Conservation (phyloP, 371 early-diverging fungal species). For the Apophysomyces variabilis region DNA sequence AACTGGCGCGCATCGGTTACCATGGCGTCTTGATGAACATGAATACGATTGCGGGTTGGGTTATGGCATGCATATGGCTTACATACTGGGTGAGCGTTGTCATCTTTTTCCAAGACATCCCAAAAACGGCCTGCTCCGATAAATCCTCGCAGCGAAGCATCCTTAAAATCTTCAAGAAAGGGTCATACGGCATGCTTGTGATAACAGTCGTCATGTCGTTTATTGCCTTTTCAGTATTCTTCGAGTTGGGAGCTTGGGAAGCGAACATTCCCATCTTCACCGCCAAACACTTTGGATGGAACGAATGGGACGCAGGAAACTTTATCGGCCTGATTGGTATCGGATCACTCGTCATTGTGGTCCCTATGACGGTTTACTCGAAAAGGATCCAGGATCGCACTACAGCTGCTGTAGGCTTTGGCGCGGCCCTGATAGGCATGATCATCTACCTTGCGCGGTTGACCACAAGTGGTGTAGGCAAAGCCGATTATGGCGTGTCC, state of each 20-base stretch:
- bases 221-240: not conserved
- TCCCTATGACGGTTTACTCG: not conserved
- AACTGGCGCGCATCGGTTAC: not conserved
- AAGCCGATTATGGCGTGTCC: not conserved
- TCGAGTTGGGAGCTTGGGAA: slow-evolving; percentile 4
- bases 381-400: slow-evolving; percentile 2
- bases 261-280: slow-evolving; percentile 6
- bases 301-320: slow-evolving; percentile 7
- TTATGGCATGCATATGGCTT: slow-evolving; percentile 5
- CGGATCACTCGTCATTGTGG: not conserved
- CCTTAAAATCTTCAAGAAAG: not conserved
- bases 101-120: not conserved
- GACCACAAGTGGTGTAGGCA: not conserved
- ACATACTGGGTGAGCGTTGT: not conserved
- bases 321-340: slow-evolving; percentile 5
- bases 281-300: slow-evolving; percentile 1
- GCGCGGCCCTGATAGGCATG: not conserved
- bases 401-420: not conserved
- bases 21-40: slow-evolving; percentile 3
- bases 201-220: slow-evolving; percentile 3
- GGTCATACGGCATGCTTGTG: not conserved
- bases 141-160: not conserved
- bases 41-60: slow-evolving; percentile 4
- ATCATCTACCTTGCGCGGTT: slow-evolving; percentile 2
- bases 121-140: not conserved